Evolutionary conservation across 75 land plant genomes (phyloP).

Genomic region (Isoetes taiwanensis): DNA sequence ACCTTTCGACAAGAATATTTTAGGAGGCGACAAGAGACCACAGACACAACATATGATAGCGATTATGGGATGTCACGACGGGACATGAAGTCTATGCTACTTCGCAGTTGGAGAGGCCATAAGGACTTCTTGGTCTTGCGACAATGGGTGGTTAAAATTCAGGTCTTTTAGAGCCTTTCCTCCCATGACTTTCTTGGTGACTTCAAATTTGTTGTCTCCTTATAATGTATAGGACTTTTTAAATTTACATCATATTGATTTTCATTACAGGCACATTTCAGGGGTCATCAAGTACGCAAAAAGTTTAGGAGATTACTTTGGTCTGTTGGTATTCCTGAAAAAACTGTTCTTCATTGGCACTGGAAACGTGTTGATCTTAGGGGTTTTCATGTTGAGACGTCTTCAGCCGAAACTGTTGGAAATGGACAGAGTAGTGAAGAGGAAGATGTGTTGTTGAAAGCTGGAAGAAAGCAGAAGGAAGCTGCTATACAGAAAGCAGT

Average conservation of each 20-base stretch:
- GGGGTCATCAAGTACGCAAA: conserved; percentile 87
- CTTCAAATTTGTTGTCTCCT: not conserved
- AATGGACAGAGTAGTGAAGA: too few relatives aligned
- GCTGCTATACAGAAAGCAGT: conserved; percentile 73
- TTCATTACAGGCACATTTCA: conserved; percentile 79
- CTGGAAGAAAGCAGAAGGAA: conserved; percentile 60
- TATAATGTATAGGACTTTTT: not conserved
- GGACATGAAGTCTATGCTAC: conserved; percentile 37
- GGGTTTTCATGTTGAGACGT: conserved; percentile 57
- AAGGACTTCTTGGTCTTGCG: conserved; percentile 56
- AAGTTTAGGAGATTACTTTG: conserved; percentile 53
- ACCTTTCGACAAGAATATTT: conserved; percentile 63
- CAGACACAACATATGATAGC: conserved; percentile 27
- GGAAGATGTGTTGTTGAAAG: conserved; percentile 73
- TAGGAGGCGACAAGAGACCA: conserved; percentile 31
- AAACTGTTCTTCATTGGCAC: conserved; percentile 78
- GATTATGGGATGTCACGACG: conserved; percentile 44
- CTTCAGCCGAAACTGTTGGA: conserved; percentile 24
- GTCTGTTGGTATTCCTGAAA: conserved; percentile 86
- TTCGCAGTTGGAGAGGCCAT: conserved; percentile 76
- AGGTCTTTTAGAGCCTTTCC: conserved; percentile 45
- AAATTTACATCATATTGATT: not conserved
- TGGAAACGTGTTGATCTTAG: conserved; percentile 72
- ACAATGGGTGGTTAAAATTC: conserved; percentile 65
- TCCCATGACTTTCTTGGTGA: too few relatives aligned